Evolutionary conservation across 2,329 filamentous ascomycete genomes (phyloP).

Genomic region (Trichoderma cornu-damae): DNA sequence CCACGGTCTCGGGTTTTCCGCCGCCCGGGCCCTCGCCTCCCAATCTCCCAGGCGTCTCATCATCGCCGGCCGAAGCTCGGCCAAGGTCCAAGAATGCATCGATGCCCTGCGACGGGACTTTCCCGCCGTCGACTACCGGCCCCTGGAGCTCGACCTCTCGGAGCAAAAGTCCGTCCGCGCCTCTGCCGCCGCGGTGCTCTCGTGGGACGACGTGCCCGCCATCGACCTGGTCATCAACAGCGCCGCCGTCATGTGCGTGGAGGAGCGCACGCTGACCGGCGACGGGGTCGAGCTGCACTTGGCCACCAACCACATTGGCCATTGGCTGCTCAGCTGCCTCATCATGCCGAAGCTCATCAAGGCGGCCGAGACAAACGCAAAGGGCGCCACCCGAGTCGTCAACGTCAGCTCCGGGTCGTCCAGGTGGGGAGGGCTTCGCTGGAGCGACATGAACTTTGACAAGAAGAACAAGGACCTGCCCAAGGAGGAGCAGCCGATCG

Average conservation of each 20-base stretch:
- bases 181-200: slow-evolving; percentile 33
- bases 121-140: slow-evolving; percentile 31
- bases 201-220: slow-evolving; percentile 27
- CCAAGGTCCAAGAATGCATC: slow-evolving; percentile 35
- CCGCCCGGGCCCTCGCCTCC: too few species aligned
- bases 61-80: slow-evolving; percentile 36
- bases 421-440: slow-evolving; percentile 36
- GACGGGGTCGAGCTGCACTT: slow-evolving; percentile 38
- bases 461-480: slow-evolving; percentile 27
- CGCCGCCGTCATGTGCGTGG: slow-evolving; percentile 36
- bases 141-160: slow-evolving; percentile 36
- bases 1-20: too few species aligned
- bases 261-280: slow-evolving; percentile 28
- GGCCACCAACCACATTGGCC: slow-evolving; percentile 36
- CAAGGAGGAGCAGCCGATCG: slow-evolving; percentile 20
- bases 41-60: slow-evolving; percentile 35
- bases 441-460: slow-evolving; percentile 41
- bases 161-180: slow-evolving; percentile 36
- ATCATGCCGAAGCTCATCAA: slow-evolving; percentile 34
- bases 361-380: slow-evolving; percentile 25
- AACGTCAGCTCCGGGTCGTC: slow-evolving; percentile 41
- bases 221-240: slow-evolving; percentile 38
- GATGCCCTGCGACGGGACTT: slow-evolving; percentile 31
- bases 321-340: slow-evolving; percentile 35
- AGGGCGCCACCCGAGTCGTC: slow-evolving; percentile 36